Evolutionary conservation across 768 basidiomycete species (phyloP).

Genomic region (Phanerodontia chrysosporium): DNA sequence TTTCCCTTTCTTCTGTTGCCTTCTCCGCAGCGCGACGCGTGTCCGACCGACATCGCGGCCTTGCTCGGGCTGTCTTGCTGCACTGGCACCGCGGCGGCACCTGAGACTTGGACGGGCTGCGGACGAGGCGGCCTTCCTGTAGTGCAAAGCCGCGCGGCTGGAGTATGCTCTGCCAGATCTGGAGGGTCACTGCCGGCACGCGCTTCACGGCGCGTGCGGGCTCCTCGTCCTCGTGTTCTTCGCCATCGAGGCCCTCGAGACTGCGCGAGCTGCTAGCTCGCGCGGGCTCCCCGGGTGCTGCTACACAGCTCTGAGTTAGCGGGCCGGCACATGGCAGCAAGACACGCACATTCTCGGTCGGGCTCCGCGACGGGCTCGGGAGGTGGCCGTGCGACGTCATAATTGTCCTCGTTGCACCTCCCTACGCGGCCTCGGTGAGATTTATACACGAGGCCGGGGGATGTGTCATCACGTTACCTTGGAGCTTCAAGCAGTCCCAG

Average conservation of each 20-base stretch:
- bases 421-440: constrained; percentile 31
- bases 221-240: constrained; percentile 42
- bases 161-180: constrained; percentile 69
- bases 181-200: constrained; percentile 57
- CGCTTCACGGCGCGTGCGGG: constrained; percentile 54
- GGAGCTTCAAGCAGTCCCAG: constrained; percentile 83
- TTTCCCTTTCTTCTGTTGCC: background rate
- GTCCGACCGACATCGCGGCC: no score
- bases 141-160: constrained; percentile 65
- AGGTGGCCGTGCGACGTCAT: constrained; percentile 55
- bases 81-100: constrained; percentile 12
- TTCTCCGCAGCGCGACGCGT: no score
- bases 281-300: constrained; percentile 8
- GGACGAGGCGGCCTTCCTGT: constrained; percentile 51
- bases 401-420: constrained; percentile 58
- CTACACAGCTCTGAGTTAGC: background rate
- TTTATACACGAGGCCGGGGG: background rate
- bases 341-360: constrained; percentile 13
- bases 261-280: background rate
- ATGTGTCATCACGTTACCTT: constrained; percentile 28
- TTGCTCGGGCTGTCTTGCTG: no score
- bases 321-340: background rate
- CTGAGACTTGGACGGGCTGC: constrained; percentile 52
- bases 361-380: constrained; percentile 46
- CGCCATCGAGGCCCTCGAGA: constrained; percentile 15